Evolutionary conservation across 495 filamentous ascomycete genomes (phyloP).

Genomic region (Penicillium salamii): DNA sequence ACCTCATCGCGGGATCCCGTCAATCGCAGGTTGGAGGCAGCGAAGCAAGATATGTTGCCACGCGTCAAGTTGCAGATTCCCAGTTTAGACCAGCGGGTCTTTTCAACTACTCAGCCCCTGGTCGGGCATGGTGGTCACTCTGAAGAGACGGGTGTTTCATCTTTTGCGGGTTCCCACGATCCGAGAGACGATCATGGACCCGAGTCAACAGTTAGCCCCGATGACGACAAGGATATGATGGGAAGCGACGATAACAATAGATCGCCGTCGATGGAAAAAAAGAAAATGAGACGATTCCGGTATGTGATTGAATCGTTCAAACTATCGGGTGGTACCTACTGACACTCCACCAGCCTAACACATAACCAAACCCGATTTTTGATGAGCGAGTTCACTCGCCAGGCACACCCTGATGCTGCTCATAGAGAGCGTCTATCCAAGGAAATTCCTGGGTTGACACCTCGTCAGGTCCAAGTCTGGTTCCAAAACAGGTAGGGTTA

Average conservation of each 20-base stretch:
- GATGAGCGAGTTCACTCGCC: conserved; percentile 95
- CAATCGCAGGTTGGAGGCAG: conserved; percentile 3
- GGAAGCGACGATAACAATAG: conserved; percentile 24
- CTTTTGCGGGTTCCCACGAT: conserved; percentile 11
- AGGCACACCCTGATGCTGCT: conserved; percentile 91
- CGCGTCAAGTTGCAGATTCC: conserved; percentile 24
- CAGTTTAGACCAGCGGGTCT: conserved; percentile 12
- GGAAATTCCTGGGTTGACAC: conserved; percentile 90
- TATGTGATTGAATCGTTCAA: conserved; percentile 41
- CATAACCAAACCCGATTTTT: conserved; percentile 96
- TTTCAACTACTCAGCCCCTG: conserved; percentile 16
- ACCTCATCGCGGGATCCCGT: conserved; percentile 9
- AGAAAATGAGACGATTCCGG: conserved; percentile 96
- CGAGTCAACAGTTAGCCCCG: conserved; percentile 29
- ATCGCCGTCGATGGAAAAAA: conserved; percentile 58
- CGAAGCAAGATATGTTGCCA: conserved; percentile 17
- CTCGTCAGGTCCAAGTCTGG: conserved; percentile 96
- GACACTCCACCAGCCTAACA: conserved; percentile 62
- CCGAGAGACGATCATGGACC: conserved; percentile 20
- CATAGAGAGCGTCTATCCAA: conserved; percentile 86
- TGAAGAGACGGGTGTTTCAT: conserved; percentile 18
- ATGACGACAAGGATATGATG: conserved; percentile 32
- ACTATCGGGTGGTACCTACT: conserved; percentile 4
- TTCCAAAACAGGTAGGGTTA: conserved; percentile 88
- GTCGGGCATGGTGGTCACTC: conserved; percentile 13